Percentiles rank a stretch among this genome's conserved stretches.
phyloP scores from a whole-genome alignment of 1,284 basidiomycete genomes.

The Trichosporon sp. region DNA sequence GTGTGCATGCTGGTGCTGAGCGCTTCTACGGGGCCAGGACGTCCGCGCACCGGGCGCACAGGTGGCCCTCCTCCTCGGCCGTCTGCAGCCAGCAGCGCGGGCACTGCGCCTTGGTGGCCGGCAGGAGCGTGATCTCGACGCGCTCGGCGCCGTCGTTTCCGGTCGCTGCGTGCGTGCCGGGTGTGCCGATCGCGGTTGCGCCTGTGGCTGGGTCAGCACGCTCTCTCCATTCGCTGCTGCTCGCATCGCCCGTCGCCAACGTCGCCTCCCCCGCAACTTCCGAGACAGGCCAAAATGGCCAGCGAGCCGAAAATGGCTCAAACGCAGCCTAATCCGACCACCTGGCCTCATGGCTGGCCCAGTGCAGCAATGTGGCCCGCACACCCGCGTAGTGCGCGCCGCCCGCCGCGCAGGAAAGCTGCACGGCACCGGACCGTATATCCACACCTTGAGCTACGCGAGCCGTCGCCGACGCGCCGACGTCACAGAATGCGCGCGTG shows the following conservation, averaged over 20 bases:
- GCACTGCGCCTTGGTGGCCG: slow-evolving; percentile 61
- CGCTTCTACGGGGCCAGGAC: background rate
- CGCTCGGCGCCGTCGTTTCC: background rate
- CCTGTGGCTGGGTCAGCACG: background rate
- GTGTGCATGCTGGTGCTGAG: background rate
- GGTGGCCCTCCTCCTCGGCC: slow-evolving; percentile 50
- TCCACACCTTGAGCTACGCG: background rate
- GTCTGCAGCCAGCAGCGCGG: slow-evolving; percentile 74
- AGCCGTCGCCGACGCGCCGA: background rate
- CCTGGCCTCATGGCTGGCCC: background rate
- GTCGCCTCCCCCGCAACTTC: background rate
- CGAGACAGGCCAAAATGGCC: slow-evolving; percentile 8
- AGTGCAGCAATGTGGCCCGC: background rate
- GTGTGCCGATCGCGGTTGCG: background rate
- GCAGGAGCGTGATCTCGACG: slow-evolving; percentile 49
- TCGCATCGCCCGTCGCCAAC: background rate
- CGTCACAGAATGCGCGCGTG: background rate
- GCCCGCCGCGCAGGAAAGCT: background rate
- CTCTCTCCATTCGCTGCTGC: background rate
- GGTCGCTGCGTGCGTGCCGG: slow-evolving; percentile 18
- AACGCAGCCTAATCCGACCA: no score
- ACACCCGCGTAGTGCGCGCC: background rate
- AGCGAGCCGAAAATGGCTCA: background rate
- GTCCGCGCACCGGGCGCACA: slow-evolving; percentile 60
- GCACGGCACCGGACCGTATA: background rate